Evolutionary conservation across 2,329 filamentous ascomycete genomes (phyloP), one percentile per base, ranked within the genome.

Genomic region (Clarireedia monteithiana): DNA sequence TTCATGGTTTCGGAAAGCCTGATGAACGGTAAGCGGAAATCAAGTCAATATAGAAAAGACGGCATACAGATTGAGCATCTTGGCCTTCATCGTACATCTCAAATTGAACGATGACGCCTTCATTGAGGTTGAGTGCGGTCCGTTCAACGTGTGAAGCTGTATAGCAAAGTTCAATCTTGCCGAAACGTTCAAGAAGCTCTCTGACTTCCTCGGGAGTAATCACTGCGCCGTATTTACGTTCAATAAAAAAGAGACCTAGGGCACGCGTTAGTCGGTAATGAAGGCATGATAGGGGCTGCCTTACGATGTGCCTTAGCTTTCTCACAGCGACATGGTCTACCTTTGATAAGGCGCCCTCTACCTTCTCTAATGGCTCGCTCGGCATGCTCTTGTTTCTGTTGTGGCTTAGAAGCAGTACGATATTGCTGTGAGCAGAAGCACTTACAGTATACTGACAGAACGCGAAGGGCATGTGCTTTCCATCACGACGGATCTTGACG

Each of bases 401-500:
- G 42, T 7, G 20, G 12, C 12, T 24, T 46, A 23, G 17, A 14
- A 12, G 42, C n/a, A 46, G 23, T 23, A 23, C 20, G 7, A 12
- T 20, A 46, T 5, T 15, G n/a, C 1, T 14, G 4, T 20, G 17
- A 14, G 10, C 42, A 24, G 23, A 26, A 30, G 39, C 26, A 70
- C 78, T 72, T 65, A 83, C 82, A 2, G 79, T 83, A 63, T 75
- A 86, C 63, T 86, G 83, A 23, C 76, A 77, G 61, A 86, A 86
- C 0, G 82, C 82, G 64, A 82, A 84, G 0, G 83, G 83, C 79
- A 85, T 84, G 40, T 78, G 73, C 53, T 78, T 75, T 10, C 57
- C 59, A 62, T 85, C 82, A 17, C 83, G 78, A 39, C 81, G 79
- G 57, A 86, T 82, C 71, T 86, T 85, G 59, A 84, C 77, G 59